Evolutionary conservation across 805 yeast species (phyloP), one percentile per base, ranked within the genome.

Genomic region (Yamadazyma takamatsuzukensis): DNA sequence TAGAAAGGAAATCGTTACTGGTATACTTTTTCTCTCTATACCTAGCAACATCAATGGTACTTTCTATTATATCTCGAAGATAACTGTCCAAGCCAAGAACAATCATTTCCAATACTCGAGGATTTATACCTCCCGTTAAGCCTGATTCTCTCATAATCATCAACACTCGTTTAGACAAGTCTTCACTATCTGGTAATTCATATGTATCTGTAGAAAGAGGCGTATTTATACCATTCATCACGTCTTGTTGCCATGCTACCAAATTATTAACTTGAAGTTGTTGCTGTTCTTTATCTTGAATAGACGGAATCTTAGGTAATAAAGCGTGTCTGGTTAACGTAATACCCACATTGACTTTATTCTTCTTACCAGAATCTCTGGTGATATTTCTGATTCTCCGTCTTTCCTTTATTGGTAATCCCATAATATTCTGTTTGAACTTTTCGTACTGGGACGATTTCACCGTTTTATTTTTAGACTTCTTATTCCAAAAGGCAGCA

Each of bases 101-200:
- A 41, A 89, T 54, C 13, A 93, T 63, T 34, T 88, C 95, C n/a
- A 84, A 74, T 5, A 83, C 84, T 14, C 78, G 79, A n/a, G 80
- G 72, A 27, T 78, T 80, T n/a, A 90, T 68, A 11, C 79, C 76
- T 1, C 95, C 95, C 0, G 88, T 70, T 6, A 93, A 62, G 0
- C 98, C 98, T 52, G 87, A 78, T 49, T 93, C 97, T 47, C 96
- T 71, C 43, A 93, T 82, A 7, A 83, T 78, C 49, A 95, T 93
- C 14, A 80, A 59, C 70, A 93, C 78, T 32, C 88, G 70, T 9
- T 78, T 63, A 32, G 76, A 74, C 27, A 93, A 57, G 23, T 71
- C 72, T 28, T 80, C 88, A 25, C 70, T 68, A 44, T 90, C 97
- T 0, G 97, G 97, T 4, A 93, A 56, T 41, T 89, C 89, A 52